These are phyloP conservation scores for Verbena officinalis DNA, from an alignment of 257 asterid species.

Conservation along the genomic window DNA sequence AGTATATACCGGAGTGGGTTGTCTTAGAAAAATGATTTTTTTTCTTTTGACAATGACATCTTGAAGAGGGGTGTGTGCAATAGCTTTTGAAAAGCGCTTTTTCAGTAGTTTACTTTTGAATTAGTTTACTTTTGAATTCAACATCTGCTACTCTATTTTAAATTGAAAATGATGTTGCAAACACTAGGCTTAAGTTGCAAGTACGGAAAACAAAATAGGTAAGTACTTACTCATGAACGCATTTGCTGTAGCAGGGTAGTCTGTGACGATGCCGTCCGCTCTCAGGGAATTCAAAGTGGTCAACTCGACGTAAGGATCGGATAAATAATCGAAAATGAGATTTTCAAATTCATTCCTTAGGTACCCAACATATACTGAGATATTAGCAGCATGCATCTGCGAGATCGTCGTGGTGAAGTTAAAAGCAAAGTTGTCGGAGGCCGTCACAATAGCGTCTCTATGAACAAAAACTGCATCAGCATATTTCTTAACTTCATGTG, in stretches of 20 bases:
- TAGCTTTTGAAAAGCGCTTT: too few relatives aligned
- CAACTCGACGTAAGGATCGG: slow-evolving; percentile 84
- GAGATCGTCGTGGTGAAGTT: slow-evolving; percentile 59
- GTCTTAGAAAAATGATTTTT: too few relatives aligned
- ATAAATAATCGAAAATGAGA: slow-evolving; percentile 62
- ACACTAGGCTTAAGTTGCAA: neutral
- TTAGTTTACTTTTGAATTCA: too few relatives aligned
- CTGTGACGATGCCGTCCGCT: slow-evolving; percentile 72
- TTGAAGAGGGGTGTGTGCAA: too few relatives aligned
- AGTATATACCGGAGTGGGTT: too few relatives aligned
- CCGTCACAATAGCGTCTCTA: slow-evolving; percentile 51
- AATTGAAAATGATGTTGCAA: too few relatives aligned
- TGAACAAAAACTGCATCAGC: slow-evolving; percentile 73
- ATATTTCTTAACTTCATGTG: slow-evolving; percentile 66
- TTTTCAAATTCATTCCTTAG: slow-evolving; percentile 74
- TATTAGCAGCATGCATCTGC: slow-evolving; percentile 70
- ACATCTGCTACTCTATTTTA: too few relatives aligned
- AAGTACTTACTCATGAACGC: slow-evolving; percentile 62
- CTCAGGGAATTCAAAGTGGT: slow-evolving; percentile 46
- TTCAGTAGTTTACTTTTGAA: too few relatives aligned
- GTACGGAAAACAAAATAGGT: neutral
- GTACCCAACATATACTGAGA: slow-evolving; percentile 70
- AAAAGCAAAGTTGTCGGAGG: slow-evolving; percentile 44
- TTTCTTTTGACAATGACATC: too few relatives aligned
- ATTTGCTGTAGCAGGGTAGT: slow-evolving; percentile 70